Percentiles rank a stretch among this genome's conserved stretches.
Conservation (phyloP, 495 filamentous ascomycete species). For the Talaromyces liani region DNA sequence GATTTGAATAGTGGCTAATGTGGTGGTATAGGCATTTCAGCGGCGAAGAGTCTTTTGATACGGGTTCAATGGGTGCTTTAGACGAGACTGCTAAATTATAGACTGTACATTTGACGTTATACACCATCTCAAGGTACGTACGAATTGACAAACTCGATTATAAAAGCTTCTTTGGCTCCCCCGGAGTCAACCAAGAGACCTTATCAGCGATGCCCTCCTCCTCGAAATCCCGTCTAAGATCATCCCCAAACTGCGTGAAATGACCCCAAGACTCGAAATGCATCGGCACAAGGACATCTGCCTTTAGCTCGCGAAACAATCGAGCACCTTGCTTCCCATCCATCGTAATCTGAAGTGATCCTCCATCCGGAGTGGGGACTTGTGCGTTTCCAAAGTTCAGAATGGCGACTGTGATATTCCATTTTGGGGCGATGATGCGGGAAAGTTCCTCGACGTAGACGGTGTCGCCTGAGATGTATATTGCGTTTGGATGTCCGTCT, state of each 20-base stretch:
- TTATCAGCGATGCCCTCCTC: conserved; percentile 20
- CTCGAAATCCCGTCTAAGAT: conserved; percentile 18
- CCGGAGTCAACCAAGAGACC: conserved; percentile 18
- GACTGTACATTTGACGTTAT: background rate
- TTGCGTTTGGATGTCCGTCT: conserved; percentile 38
- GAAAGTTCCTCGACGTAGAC: conserved; percentile 40
- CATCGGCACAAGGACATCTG: conserved; percentile 43
- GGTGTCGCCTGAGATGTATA: conserved; percentile 51
- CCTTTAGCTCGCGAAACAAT: conserved; percentile 33
- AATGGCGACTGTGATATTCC: conserved; percentile 18
- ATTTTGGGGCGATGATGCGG: conserved; percentile 14
- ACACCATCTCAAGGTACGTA: background rate
- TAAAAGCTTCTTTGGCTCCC: conserved; percentile 6
- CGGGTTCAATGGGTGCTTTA: conserved; percentile 27
- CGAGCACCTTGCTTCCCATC: conserved; percentile 36
- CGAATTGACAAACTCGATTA: background rate
- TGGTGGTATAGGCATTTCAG: conserved; percentile 54
- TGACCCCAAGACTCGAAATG: conserved; percentile 47
- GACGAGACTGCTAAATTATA: conserved; percentile 5
- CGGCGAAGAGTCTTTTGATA: conserved; percentile 65
- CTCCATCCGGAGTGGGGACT: conserved; percentile 17
- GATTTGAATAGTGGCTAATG: conserved; percentile 2
- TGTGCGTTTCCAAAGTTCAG: conserved; percentile 24
- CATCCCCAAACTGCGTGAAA: conserved; percentile 30
- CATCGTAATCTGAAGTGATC: conserved; percentile 41